Evolutionary conservation across 371 early-diverging fungal species (phyloP), one percentile per base, ranked within the genome.

Genomic region (Catenaria anguillulae): DNA sequence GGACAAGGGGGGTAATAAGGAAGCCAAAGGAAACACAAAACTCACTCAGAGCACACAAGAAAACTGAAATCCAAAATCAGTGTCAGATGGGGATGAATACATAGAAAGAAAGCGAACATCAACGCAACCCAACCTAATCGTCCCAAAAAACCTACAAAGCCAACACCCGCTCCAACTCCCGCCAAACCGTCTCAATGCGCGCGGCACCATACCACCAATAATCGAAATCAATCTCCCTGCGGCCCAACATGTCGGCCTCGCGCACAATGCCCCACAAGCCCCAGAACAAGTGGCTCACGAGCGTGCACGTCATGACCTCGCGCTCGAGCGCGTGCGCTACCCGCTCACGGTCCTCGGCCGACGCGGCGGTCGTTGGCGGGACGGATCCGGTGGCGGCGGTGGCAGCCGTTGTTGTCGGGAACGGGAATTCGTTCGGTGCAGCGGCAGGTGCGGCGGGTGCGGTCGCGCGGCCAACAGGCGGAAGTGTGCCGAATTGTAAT

Each of bases 241-340:
- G 17, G 84, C 86, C 67, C 86, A 52, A 13, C 45, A 52, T 61
- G 31, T 61, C 61, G 56, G 42, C 40, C 31, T 61, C 61, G 34
- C 61, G 89, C n/a, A 88, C 68, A 4, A 90, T 69, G 8, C 89
- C 89, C 90, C 90, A 90, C 0, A 90, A 69, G 5, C 85, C 85
- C 90, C 90, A 90, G 59, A 82, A 74, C 45, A 87, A 62, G 63
- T 89, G 90, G 21, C 2, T 76, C 74, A 75, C 83, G 85, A 31
- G 65, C 66, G 34, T 69, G 67, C 4, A 71, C 69, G 61, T 82
- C 81, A 26, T 36, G 61, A 62, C 45, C 66, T 69, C 62, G 65
- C 50, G 43, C 62, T 66, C 64, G 26, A 58, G 29, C 13, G 33
- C 33, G 17, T 26, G n/a, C 0, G 65, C 67, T 33, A 66, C 67